Percentiles rank a stretch among this genome's conserved stretches.
Conservation (phyloP, 1,284 basidiomycete species). For the Clitocybe nebularis region DNA sequence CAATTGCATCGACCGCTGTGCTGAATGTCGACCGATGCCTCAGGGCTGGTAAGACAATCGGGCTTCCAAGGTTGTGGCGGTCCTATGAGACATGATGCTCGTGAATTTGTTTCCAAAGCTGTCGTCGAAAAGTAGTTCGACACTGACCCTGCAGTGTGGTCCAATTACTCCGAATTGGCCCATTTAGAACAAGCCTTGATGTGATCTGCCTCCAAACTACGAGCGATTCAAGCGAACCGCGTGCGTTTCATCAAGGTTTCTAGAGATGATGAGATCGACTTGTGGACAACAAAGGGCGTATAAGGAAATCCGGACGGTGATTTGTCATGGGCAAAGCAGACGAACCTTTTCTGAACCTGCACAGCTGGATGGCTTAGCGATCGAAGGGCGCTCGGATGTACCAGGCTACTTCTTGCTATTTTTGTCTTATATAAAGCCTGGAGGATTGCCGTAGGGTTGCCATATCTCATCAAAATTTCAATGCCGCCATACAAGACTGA, state of each 20-base stretch:
- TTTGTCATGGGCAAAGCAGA: constrained; percentile 3
- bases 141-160: no score
- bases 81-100: no score
- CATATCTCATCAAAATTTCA: not conserved
- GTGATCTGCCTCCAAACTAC: no score
- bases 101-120: no score
- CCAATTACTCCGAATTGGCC: no score
- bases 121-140: no score
- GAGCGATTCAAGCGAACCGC: no score
- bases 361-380: constrained; percentile 2
- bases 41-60: no score
- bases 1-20: no score
- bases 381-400: constrained; percentile 6
- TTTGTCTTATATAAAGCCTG: constrained; percentile 9
- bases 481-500: constrained; percentile 28
- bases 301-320: constrained; percentile 6
- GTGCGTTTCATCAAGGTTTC: not conserved
- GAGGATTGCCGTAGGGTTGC: not conserved
- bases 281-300: not conserved
- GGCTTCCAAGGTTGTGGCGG: no score
- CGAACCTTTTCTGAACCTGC: not conserved
- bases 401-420: not conserved
- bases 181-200: no score
- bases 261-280: not conserved
- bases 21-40: no score